A percentile compares a stretch with the other conserved stretches of the same genome.
Evolutionary conservation across 306 rosid genomes (phyloP).

Genomic region (Astragalus membranaceus): DNA sequence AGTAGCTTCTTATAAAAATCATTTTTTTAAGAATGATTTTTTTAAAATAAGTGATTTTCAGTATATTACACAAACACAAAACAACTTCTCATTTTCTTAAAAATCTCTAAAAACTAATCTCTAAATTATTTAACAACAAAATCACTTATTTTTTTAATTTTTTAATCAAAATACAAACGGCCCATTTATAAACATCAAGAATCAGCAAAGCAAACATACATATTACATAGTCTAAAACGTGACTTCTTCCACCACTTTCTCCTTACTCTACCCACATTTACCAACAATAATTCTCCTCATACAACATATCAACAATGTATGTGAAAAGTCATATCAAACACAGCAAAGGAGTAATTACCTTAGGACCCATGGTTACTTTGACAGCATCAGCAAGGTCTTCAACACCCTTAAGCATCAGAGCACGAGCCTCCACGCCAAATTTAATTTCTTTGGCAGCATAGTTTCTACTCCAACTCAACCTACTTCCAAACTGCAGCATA

Average conservation of each 20-base stretch:
- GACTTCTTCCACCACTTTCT: neutral
- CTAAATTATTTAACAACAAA: no score
- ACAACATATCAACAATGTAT: neutral
- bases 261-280: neutral
- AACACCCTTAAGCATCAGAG: constrained; percentile 89
- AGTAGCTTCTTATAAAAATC: no score
- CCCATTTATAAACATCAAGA: neutral
- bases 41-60: no score
- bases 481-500: constrained; percentile 51
- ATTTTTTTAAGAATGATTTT: no score
- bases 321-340: neutral
- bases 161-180: no score
- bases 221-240: neutral
- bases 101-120: no score
- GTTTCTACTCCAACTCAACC: constrained; percentile 65
- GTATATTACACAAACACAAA: no score
- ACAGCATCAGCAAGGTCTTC: constrained; percentile 96
- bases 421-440: constrained; percentile 95
- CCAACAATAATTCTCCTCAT: neutral
- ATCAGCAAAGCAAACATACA: neutral
- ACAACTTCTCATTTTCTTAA: no score
- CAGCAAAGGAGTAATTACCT: constrained; percentile 36
- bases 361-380: constrained; percentile 96
- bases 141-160: no score
- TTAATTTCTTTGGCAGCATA: constrained; percentile 86